These are phyloP conservation scores for Xerocomus spinulosus DNA, from an alignment of 768 basidiomycete species.

Conservation along the genomic window DNA sequence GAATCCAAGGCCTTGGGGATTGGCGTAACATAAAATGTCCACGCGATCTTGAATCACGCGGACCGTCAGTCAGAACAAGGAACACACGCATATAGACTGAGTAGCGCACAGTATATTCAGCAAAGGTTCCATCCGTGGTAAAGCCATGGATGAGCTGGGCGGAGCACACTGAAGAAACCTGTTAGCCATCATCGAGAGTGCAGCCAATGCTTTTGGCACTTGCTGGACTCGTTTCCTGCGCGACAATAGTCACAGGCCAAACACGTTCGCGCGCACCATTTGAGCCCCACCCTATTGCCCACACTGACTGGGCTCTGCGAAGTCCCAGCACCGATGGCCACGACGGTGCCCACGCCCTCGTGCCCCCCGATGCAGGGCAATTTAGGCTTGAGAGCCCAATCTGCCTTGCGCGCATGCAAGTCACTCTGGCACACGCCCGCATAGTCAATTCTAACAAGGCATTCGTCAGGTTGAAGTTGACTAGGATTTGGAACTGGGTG, in stretches of 20 bases:
- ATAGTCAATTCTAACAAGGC: slow-evolving; percentile 39
- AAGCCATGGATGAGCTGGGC: slow-evolving; percentile 26
- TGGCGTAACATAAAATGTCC: slow-evolving; percentile 38
- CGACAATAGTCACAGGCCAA: slow-evolving; percentile 39
- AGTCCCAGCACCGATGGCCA: slow-evolving; percentile 39
- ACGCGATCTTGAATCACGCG: slow-evolving; percentile 25
- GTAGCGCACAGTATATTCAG: slow-evolving; percentile 36
- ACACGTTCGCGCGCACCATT: slow-evolving; percentile 39
- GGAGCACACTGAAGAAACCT: slow-evolving; percentile 11
- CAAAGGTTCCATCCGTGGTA: slow-evolving; percentile 43
- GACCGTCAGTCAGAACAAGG: not conserved
- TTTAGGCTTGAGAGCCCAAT: slow-evolving; percentile 28
- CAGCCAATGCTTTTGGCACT: too few relatives aligned
- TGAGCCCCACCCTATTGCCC: slow-evolving; percentile 42
- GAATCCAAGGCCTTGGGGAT: slow-evolving; percentile 40
- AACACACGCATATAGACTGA: not conserved
- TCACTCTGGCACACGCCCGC: slow-evolving; percentile 43
- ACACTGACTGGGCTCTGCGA: slow-evolving; percentile 28
- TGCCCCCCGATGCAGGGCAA: slow-evolving; percentile 40
- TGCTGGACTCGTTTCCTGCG: slow-evolving; percentile 33
- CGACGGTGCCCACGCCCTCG: slow-evolving; percentile 44
- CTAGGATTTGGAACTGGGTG: slow-evolving; percentile 16
- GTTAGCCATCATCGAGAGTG: not conserved
- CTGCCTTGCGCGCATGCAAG: slow-evolving; percentile 37
- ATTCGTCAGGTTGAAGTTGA: slow-evolving; percentile 22